Evolutionary conservation across 805 yeast genomes (phyloP).

Genomic region (Myxozyma geophila): DNA sequence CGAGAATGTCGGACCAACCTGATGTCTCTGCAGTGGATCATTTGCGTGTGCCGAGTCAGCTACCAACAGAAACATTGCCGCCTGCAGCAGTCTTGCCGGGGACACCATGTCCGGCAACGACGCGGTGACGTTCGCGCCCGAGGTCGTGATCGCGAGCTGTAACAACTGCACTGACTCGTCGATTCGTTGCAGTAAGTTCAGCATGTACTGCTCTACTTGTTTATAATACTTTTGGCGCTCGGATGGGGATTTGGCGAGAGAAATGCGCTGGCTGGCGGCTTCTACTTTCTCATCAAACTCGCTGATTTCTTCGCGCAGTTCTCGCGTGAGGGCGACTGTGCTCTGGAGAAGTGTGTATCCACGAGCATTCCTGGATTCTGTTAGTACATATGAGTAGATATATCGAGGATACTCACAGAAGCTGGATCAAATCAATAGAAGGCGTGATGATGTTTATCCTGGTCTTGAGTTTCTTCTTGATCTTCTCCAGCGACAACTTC

Average conservation of each 20-base stretch:
- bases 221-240: constrained; percentile 48
- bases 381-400: not conserved
- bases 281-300: constrained; percentile 58
- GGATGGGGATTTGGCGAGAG: constrained; percentile 37
- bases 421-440: constrained; percentile 68
- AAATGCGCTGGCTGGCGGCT: constrained; percentile 45
- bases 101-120: constrained; percentile 59
- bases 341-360: constrained; percentile 63
- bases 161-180: constrained; percentile 68
- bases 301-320: constrained; percentile 61
- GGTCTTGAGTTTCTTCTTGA: constrained; percentile 55
- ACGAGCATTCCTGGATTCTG: constrained; percentile 52
- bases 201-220: constrained; percentile 57
- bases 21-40: constrained; percentile 35
- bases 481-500: constrained; percentile 50
- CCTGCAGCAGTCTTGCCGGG: constrained; percentile 68
- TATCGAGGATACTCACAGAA: constrained; percentile 45
- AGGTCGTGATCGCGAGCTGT: constrained; percentile 66
- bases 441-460: constrained; percentile 65
- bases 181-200: constrained; percentile 54
- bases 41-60: constrained; percentile 46
- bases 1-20: constrained; percentile 65
- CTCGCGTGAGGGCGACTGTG: constrained; percentile 58
- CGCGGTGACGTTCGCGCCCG: constrained; percentile 64
- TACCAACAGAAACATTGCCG: constrained; percentile 53